Conservation (phyloP, 1,284 basidiomycete genomes). For the Ceratobasidium sp. region DNA sequence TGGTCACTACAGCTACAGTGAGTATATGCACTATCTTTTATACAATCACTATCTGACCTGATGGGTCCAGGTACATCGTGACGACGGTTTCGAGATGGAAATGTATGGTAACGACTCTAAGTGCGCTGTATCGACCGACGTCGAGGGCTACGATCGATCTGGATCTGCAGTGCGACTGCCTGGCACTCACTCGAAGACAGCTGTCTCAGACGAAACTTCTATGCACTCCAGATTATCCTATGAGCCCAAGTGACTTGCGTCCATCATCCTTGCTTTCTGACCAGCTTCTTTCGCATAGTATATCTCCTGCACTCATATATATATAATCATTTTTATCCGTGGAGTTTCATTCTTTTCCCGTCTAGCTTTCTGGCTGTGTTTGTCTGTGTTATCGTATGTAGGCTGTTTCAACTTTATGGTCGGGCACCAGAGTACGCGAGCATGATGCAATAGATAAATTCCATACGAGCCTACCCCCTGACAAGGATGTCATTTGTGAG, state of each 20-base stretch:
- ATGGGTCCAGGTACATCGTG: conserved; percentile 16
- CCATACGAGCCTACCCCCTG: too few species aligned
- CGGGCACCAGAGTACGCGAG: too few species aligned
- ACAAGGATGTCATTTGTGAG: too few species aligned
- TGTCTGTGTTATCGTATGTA: not conserved
- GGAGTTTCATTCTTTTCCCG: not conserved
- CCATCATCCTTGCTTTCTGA: not conserved
- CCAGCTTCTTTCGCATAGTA: not conserved
- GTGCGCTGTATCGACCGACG: not conserved
- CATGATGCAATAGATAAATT: too few species aligned
- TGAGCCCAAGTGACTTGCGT: conserved; percentile 18
- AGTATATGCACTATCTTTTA: conserved; percentile 13
- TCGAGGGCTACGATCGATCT: not conserved
- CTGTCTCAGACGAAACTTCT: conserved; percentile 21
- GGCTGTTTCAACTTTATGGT: too few species aligned
- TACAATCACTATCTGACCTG: not conserved
- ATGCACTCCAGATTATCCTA: conserved; percentile 24
- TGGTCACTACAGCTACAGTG: conserved; percentile 33
- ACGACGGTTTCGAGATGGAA: conserved; percentile 31
- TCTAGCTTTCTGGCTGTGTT: not conserved
- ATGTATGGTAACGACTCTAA: conserved; percentile 10
- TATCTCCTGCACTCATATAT: not conserved
- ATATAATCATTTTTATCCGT: not conserved
- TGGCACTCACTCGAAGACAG: not conserved
- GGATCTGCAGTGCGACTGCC: conserved; percentile 17